Base-by-base conservation (phyloP, 768 basidiomycete species). In the Mycena vulgaris region DNA sequence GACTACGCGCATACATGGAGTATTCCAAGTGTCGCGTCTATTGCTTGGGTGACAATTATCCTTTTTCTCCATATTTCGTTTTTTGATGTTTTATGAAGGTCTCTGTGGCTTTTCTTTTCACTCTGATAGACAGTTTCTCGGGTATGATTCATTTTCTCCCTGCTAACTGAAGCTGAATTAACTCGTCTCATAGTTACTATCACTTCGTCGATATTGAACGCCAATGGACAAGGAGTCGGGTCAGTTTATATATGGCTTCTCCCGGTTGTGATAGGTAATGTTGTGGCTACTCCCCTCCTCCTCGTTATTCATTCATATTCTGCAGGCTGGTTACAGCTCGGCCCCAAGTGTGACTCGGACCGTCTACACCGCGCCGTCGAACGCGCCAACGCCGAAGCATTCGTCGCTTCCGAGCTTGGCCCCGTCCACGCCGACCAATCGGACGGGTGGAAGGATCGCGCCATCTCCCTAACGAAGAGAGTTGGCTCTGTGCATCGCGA, bases 231-330 rank as follows among this genome's bases (percentile, higher is more conserved):
- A 56, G 83, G 76, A 8, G 82, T 83, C 4, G 83, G 84, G 1
- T 82, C 82, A 2, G 74, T 80, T 8, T 87, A 83, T 84, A 76
- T 87, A 23, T 87, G 85, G 85, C 75, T 87, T 8, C 55, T 86
- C 9, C 81, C 86, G 0, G 75, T 87, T 13, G 84, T 87, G 21
- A 74, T 83, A 3, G 83, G 69, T 66, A 17, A 35, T 11, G 13
- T 25, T n/a, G 17, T 16, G 33, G 2, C 9, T 17, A 40, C 31
- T 11, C 2, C 23, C 25, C 11, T 11, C 37, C 17, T 11, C 31
- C 3, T 23, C 5, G 40, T 42, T 55, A 33, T 25, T 51, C 33
- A 68, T 33, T n/a, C n/a, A 3, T 1, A 3, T 11, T 5, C 21
- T 19, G 19, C 33, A 70, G 70, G 86, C 0, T 86, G 85, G 85